Evolutionary conservation across 2,329 filamentous ascomycete species (phyloP).

Genomic region (Bipolaris oryzae): DNA sequence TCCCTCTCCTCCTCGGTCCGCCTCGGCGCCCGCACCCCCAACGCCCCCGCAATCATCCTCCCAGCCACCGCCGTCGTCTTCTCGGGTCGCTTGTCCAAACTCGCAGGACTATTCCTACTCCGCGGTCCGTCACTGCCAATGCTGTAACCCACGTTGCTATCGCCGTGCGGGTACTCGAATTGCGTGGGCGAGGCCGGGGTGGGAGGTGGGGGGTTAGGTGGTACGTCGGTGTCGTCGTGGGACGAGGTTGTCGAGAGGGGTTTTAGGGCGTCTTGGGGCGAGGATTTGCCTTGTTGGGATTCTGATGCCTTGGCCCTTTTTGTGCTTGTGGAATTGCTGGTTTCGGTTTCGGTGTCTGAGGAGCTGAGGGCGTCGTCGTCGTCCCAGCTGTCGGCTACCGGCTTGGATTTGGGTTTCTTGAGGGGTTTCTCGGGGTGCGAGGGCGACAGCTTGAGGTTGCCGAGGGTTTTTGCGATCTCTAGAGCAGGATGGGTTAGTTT

Average conservation of each 20-base stretch:
- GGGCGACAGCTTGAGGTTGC: constrained; percentile 45
- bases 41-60: constrained; percentile 84
- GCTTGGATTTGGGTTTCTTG: constrained; percentile 43
- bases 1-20: constrained; percentile 87
- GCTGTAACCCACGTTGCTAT: constrained; percentile 29
- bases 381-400: constrained; percentile 76
- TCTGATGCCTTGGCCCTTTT: neutral
- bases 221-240: constrained; percentile 5
- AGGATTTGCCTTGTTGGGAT: neutral
- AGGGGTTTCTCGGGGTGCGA: constrained; percentile 39
- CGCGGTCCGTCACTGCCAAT: constrained; percentile 13
- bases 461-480: constrained; percentile 49
- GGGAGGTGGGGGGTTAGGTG: constrained; percentile 42
- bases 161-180: constrained; percentile 37
- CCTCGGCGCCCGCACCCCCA: constrained; percentile 80
- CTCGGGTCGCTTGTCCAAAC: constrained; percentile 66
- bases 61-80: constrained; percentile 93
- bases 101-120: constrained; percentile 32
- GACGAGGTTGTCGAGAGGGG: constrained; percentile 24
- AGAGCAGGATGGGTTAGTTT: neutral
- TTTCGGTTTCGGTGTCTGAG: constrained; percentile 42
- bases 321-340: constrained; percentile 2
- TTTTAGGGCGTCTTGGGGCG: constrained; percentile 20
- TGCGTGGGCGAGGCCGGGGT: constrained; percentile 45
- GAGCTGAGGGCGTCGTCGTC: constrained; percentile 73